These are phyloP conservation scores for Karstenula rhodostoma DNA, from an alignment of 2,329 filamentous ascomycete genomes.

Conservation along the genomic window DNA sequence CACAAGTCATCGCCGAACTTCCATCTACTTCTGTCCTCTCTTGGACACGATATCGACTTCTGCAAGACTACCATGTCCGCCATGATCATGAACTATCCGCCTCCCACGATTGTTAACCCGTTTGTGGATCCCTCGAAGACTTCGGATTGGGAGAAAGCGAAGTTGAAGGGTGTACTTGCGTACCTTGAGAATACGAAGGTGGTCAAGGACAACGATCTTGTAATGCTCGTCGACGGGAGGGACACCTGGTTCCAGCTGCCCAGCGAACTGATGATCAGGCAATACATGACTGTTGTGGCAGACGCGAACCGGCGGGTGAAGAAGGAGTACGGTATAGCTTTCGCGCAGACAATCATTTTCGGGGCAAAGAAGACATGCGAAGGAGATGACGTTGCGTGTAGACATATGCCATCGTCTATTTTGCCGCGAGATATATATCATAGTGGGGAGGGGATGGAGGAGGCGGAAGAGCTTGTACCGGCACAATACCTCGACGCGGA, in stretches of 20 bases:
- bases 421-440: conserved; percentile 59
- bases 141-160: conserved; percentile 53
- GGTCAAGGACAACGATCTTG: conserved; percentile 66
- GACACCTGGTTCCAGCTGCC: conserved; percentile 73
- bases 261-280: conserved; percentile 67
- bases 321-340: conserved; percentile 57
- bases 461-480: conserved; percentile 28
- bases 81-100: conserved; percentile 67
- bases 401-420: conserved; percentile 60
- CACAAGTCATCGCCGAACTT: conserved; percentile 53
- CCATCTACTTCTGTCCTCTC: conserved; percentile 64
- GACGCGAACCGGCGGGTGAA: conserved; percentile 62
- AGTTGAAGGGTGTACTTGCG: conserved; percentile 55
- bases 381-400: conserved; percentile 60
- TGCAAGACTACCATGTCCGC: conserved; percentile 66
- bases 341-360: conserved; percentile 64
- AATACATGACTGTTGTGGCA: conserved; percentile 66
- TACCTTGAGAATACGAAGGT: conserved; percentile 58
- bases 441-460: conserved; percentile 52
- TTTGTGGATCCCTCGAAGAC: conserved; percentile 33
- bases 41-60: conserved; percentile 58
- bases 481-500: conserved; percentile 58
- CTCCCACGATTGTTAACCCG: conserved; percentile 63
- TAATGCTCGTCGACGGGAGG: conserved; percentile 69
- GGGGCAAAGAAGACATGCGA: conserved; percentile 63